Evolutionary conservation across 2,329 filamentous ascomycete genomes (phyloP).

Genomic region (Lachnellula cervina): DNA sequence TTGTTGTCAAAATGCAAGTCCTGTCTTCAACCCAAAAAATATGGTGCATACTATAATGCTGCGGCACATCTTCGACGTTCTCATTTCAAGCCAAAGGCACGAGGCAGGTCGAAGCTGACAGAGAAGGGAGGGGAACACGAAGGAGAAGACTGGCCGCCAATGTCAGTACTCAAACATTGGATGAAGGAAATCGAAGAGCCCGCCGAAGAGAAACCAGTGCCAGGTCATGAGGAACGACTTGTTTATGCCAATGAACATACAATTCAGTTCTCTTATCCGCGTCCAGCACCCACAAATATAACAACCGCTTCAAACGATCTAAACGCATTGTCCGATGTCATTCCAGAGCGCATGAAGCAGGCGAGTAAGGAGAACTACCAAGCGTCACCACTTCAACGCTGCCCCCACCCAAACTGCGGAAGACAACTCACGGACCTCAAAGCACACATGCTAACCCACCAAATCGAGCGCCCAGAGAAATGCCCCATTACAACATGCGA

Average conservation of each 20-base stretch:
- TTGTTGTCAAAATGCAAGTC: conserved; percentile 66
- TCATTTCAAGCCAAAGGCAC: conserved; percentile 71
- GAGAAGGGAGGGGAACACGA: conserved; percentile 51
- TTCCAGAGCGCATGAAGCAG: neutral
- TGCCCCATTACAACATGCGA: conserved; percentile 89
- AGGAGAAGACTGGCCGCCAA: conserved; percentile 50
- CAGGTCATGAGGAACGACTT: neutral
- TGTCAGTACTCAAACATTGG: conserved; percentile 56
- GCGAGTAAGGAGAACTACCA: neutral
- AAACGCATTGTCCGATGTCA: neutral
- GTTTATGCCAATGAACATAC: neutral
- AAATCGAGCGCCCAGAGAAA: conserved; percentile 86
- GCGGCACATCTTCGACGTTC: conserved; percentile 83
- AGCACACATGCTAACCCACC: conserved; percentile 92
- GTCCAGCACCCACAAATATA: neutral
- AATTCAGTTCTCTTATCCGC: neutral
- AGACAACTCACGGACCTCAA: conserved; percentile 57
- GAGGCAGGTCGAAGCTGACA: conserved; percentile 37
- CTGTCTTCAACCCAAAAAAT: conserved; percentile 78
- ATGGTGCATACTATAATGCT: conserved; percentile 91
- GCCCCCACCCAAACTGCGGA: conserved; percentile 50
- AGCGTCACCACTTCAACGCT: conserved; percentile 25
- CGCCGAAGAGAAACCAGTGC: neutral
- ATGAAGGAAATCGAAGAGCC: conserved; percentile 47
- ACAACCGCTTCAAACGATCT: neutral